Base-by-base conservation (phyloP, 306 rosid species). In the Malus fusca region DNA sequence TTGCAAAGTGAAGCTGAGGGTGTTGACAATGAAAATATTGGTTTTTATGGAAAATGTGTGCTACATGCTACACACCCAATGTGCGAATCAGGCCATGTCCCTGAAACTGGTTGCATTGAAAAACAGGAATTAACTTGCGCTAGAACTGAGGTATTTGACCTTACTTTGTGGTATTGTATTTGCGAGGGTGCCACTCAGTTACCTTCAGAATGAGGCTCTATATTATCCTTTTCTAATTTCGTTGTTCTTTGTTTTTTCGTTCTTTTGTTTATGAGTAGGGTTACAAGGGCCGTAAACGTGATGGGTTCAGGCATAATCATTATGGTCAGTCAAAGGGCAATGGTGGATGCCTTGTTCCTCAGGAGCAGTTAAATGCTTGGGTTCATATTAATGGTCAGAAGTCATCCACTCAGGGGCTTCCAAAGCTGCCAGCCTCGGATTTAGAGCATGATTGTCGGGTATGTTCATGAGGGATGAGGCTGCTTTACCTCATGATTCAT, bases 291-390 rank as follows among this genome's bases (percentile, higher is more conserved):
- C 79, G 89, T 25, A 88, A 81, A 72, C 73, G 81, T 66, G 96
- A 88, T 80, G 92, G 90, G 63, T 74, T 76, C 77, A 79, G 77
- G 64, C 75, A 79, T 73, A 82, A 78, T 55, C 53, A 58, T 19
- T 28, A 35, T 70, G 67, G 71, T 46, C 71, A 63, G 42, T 79
- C 75, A 17, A 88, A 73, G 68, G 80, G 83, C 66, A 82, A 26
- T 74, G 82, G 75, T 23, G 87, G 86, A 53, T 83, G 84, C 86
- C 82, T 80, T 80, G 96, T 90, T 74, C 90, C 89, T 51, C 88
- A 88, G 77, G 92, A 88, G 78, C 89, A 90, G 85, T 79, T 90
- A 73, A 86, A 86, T 86, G 96, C 96, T 76, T 90, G 92, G 96
- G 71, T 78, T 55, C 85, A 85, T 82, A 90, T 90, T 69, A 90